Percentiles rank a stretch among this genome's conserved stretches.
Conservation (phyloP, 371 early-diverging fungal species). For the Zopfochytrium polystomum region DNA sequence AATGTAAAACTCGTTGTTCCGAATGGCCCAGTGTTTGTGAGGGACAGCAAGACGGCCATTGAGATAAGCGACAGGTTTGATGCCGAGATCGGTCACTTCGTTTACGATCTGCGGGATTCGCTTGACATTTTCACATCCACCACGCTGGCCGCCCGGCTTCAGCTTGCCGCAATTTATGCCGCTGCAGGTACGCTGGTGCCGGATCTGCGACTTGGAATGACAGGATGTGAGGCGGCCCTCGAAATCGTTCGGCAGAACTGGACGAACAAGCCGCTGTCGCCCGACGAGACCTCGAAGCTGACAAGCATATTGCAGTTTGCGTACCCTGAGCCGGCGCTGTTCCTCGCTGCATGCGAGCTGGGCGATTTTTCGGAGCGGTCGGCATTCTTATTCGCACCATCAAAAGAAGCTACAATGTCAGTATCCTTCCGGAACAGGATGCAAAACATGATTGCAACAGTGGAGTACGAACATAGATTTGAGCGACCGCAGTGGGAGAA, state of each 20-base stretch:
- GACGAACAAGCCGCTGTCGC: constrained; percentile 1
- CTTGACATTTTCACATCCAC: background rate
- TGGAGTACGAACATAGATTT: constrained; percentile 1
- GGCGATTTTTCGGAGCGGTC: too few species aligned
- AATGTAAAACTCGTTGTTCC: background rate
- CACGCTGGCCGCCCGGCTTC: constrained; percentile 5
- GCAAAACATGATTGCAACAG: background rate
- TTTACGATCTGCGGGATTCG: background rate
- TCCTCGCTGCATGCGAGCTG: too few species aligned
- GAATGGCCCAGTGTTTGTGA: background rate
- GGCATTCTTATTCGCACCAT: constrained; percentile 4
- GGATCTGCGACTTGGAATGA: constrained; percentile 4
- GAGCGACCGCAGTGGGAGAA: background rate
- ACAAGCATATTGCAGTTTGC: background rate
- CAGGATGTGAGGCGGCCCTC: constrained; percentile 12
- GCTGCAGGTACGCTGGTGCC: constrained; percentile 5
- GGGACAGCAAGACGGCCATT: background rate
- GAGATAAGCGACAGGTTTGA: background rate
- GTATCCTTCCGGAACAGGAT: background rate
- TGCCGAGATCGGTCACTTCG: background rate
- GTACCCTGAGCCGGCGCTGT: constrained; percentile 12
- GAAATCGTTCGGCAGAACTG: constrained; percentile 16
- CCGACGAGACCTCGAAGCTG: background rate
- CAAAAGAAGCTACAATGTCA: background rate
- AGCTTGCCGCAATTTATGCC: constrained; percentile 7